phyloP scores from a whole-genome alignment of 2,329 filamentous ascomycete species.

The Graphilbum fragrans region DNA sequence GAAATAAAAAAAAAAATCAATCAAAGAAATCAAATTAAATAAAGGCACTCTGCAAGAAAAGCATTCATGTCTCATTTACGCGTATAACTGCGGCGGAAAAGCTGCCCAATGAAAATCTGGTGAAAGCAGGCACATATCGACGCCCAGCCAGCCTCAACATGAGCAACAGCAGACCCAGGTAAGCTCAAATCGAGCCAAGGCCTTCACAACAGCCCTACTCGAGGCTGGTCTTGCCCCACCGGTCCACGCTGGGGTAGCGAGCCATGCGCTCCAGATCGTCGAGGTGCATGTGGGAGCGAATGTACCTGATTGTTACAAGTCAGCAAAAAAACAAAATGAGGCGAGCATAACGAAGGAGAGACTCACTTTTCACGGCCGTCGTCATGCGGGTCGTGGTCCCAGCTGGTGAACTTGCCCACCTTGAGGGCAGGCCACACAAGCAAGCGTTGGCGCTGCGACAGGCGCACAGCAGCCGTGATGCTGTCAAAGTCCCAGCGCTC shows the following conservation, averaged over 20 bases:
- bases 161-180: background rate
- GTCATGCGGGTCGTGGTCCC: constrained; percentile 73
- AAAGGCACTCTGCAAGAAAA: too few relatives aligned
- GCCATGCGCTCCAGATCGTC: constrained; percentile 70
- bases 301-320: constrained; percentile 45
- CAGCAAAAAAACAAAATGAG: too few relatives aligned
- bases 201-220: background rate
- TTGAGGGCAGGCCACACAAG: constrained; percentile 72
- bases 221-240: constrained; percentile 28
- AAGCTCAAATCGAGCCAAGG: background rate
- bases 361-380: constrained; percentile 54
- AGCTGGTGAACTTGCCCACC: constrained; percentile 63
- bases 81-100: too few relatives aligned
- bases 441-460: constrained; percentile 66
- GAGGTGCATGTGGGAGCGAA: constrained; percentile 69
- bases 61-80: too few relatives aligned
- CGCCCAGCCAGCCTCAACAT: too few relatives aligned
- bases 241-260: constrained; percentile 55
- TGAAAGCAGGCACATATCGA: too few relatives aligned
- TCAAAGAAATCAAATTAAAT: background rate
- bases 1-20: background rate
- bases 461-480: constrained; percentile 63
- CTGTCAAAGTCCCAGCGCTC: constrained; percentile 69
- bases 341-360: constrained; percentile 6
- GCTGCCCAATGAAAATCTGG: too few relatives aligned